Evolutionary conservation across 495 filamentous ascomycete genomes (phyloP).

Genomic region (Neurospora sp.): DNA sequence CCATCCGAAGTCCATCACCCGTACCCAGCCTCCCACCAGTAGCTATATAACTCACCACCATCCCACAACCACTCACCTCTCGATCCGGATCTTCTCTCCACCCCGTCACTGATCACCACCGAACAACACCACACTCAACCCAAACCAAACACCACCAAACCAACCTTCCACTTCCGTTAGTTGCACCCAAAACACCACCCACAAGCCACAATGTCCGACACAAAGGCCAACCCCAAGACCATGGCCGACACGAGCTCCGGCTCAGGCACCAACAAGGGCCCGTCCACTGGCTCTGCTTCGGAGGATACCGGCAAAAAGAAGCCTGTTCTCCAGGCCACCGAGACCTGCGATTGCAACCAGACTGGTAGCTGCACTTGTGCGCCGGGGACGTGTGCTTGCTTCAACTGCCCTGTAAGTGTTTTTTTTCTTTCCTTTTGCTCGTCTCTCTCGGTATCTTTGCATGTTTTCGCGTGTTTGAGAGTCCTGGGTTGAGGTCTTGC

Average conservation of each 20-base stretch:
- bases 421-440: too few relatives aligned
- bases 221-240: neutral
- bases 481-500: neutral
- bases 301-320: neutral
- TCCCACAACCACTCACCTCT: neutral
- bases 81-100: neutral
- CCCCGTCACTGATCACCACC: neutral
- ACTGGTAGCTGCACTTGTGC: conserved; percentile 14
- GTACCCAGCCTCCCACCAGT: neutral
- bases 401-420: conserved; percentile 11
- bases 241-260: neutral
- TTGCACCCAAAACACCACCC: neutral
- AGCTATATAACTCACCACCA: neutral
- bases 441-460: neutral
- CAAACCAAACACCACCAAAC: neutral
- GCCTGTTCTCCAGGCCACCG: neutral
- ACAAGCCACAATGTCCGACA: neutral
- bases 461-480: neutral
- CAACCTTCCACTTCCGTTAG: neutral
- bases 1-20: neutral
- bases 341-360: conserved; percentile 5
- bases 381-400: conserved; percentile 14
- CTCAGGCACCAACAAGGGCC: neutral
- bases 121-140: neutral
- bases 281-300: neutral